A percentile compares a stretch with the other conserved stretches of the same genome.
Evolutionary conservation across 352 stramenopile genomes (phyloP).

Genomic region (Plasmopara halstedii): DNA sequence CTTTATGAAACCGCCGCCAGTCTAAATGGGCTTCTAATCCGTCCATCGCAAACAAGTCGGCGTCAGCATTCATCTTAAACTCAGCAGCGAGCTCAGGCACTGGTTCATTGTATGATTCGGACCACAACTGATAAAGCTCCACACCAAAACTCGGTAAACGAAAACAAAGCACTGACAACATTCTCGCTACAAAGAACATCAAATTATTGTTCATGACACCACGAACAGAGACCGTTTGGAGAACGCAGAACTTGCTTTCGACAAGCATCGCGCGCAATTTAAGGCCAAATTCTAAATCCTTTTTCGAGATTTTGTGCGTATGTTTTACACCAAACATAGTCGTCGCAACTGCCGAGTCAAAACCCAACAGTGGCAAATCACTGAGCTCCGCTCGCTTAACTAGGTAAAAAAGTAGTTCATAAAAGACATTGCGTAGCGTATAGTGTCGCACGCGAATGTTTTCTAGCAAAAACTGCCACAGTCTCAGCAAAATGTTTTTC

Average conservation of each 20-base stretch:
- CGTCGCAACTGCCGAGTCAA: conserved; percentile 66
- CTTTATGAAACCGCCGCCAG: conserved; percentile 86
- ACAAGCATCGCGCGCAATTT: conserved; percentile 85
- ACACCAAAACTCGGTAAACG: conserved; percentile 81
- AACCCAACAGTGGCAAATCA: conserved; percentile 73
- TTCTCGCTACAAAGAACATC: conserved; percentile 86
- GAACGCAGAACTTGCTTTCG: conserved; percentile 84
- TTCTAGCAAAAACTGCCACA: conserved; percentile 86
- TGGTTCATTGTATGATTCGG: conserved; percentile 73
- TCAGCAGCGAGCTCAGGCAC: conserved; percentile 71
- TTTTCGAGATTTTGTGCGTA: conserved; percentile 68
- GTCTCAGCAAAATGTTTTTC: conserved; percentile 73
- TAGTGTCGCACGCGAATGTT: conserved; percentile 89
- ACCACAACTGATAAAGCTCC: conserved; percentile 83
- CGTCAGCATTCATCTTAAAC: conserved; percentile 76
- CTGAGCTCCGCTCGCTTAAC: conserved; percentile 83
- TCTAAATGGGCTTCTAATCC: conserved; percentile 81
- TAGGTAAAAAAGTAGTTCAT: conserved; percentile 84
- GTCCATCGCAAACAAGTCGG: conserved; percentile 85
- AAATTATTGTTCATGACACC: conserved; percentile 90
- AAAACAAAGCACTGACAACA: conserved; percentile 84
- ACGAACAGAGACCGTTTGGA: conserved; percentile 81
- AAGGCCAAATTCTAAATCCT: conserved; percentile 74
- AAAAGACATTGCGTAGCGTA: conserved; percentile 85
- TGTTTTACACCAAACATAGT: conserved; percentile 63